Conservation (phyloP, 2,329 filamentous ascomycete species). For the Talaromyces sp. region DNA sequence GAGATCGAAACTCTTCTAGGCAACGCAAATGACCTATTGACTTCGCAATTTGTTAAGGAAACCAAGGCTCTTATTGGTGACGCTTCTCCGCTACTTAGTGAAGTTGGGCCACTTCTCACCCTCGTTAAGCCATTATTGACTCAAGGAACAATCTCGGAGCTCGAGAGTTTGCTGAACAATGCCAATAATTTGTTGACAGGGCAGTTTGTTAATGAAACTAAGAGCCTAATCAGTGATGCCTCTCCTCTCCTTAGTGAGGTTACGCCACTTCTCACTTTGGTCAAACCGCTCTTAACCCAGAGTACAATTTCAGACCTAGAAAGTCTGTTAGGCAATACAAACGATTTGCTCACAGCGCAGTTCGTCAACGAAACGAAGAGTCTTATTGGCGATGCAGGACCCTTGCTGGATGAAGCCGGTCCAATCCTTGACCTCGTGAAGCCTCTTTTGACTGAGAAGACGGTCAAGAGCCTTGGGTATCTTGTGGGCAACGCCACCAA, state of each 20-base stretch:
- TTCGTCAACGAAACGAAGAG: slow-evolving; percentile 20
- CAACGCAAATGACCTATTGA: slow-evolving; percentile 13
- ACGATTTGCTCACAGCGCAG: slow-evolving; percentile 18
- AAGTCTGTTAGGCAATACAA: slow-evolving; percentile 17
- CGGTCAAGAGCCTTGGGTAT: slow-evolving; percentile 3
- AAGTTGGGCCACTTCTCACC: slow-evolving; percentile 4
- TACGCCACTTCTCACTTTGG: slow-evolving; percentile 2
- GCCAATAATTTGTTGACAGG: slow-evolving; percentile 21
- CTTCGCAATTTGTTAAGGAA: slow-evolving; percentile 7
- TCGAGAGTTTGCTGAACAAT: slow-evolving; percentile 16
- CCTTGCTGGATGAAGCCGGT: slow-evolving; percentile 4
- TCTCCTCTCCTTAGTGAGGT: slow-evolving; percentile 5
- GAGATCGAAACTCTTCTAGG: slow-evolving; percentile 17
- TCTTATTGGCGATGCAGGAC: slow-evolving; percentile 15
- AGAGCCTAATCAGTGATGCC: slow-evolving; percentile 15
- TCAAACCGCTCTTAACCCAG: slow-evolving; percentile 18
- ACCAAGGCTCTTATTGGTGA: slow-evolving; percentile 5
- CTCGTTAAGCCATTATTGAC: slow-evolving; percentile 16
- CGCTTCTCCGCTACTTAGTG: slow-evolving; percentile 7
- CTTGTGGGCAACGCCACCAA: slow-evolving; percentile 16
- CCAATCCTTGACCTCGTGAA: slow-evolving; percentile 7
- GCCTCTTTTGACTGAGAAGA: slow-evolving; percentile 5
- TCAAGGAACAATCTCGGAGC: slow-evolving; percentile 18
- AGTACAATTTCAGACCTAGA: slow-evolving; percentile 18
- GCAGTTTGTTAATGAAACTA: slow-evolving; percentile 22